These are phyloP conservation scores for Auriscalpium orientale DNA, from an alignment of 768 basidiomycete genomes.

Conservation along the genomic window DNA sequence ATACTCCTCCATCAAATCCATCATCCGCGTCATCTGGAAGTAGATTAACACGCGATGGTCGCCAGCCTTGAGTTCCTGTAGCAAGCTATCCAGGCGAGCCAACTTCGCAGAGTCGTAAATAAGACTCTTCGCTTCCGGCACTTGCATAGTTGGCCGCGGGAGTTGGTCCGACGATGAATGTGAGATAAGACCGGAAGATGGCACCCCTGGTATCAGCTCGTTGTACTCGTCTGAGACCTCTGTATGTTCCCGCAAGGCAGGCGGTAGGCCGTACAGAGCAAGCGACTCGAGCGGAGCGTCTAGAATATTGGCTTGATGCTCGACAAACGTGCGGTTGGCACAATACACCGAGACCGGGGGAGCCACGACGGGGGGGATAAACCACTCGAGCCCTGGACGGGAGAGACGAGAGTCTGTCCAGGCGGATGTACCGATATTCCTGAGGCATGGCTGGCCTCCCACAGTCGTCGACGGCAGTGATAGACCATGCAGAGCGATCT, in stretches of 20 bases:
- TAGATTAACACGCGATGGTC: conserved; percentile 94
- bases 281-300: conserved; percentile 71
- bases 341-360: conserved; percentile 73
- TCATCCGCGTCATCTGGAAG: conserved; percentile 99
- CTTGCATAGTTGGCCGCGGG: conserved; percentile 78
- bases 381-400: conserved; percentile 75
- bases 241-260: conserved; percentile 52
- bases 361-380: conserved; percentile 76
- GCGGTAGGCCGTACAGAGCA: conserved; percentile 79
- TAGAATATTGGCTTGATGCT: conserved; percentile 49
- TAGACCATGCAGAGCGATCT: conserved; percentile 25
- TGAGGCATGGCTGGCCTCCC: conserved; percentile 43
- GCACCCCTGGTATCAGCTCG: conserved; percentile 47
- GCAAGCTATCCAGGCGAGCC: conserved; percentile 78
- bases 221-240: conserved; percentile 40
- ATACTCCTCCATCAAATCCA: conserved; percentile 99
- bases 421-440: conserved; percentile 47
- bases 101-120: conserved; percentile 97
- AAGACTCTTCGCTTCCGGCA: conserved; percentile 90
- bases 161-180: conserved; percentile 65
- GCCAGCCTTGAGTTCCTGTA: conserved; percentile 85
- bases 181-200: conserved; percentile 60
- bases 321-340: conserved; percentile 71
- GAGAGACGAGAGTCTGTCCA: conserved; percentile 82
- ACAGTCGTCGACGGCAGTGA: conserved; percentile 22